Percentiles rank a stretch among this genome's conserved stretches.
phyloP scores from a whole-genome alignment of 2,329 filamentous ascomycete species.

The Fonsecaea pedrosoi region DNA sequence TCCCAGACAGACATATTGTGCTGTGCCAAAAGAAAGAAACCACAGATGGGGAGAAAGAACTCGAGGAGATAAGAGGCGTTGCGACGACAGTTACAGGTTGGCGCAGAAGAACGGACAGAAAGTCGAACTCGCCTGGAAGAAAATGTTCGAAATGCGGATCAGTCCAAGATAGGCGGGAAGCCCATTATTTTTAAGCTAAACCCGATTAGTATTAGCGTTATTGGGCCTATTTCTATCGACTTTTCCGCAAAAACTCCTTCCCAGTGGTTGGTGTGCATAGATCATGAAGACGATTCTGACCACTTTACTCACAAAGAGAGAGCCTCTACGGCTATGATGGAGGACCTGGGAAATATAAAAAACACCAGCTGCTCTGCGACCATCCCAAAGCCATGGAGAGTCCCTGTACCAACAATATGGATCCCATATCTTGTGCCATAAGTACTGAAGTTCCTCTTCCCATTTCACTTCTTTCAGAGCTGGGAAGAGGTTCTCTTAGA shows the following conservation, averaged over 20 bases:
- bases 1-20: slow-evolving; percentile 65
- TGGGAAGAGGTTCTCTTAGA: slow-evolving; percentile 30
- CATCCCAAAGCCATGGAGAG: not conserved
- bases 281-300: not conserved
- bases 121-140: slow-evolving; percentile 17
- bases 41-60: not conserved
- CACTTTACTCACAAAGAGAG: not conserved
- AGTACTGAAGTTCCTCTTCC: slow-evolving; percentile 26
- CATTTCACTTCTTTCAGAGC: slow-evolving; percentile 28
- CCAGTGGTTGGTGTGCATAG: not conserved
- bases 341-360: not conserved
- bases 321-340: slow-evolving; percentile 3
- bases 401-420: slow-evolving; percentile 21
- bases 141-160: slow-evolving; percentile 16
- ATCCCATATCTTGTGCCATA: slow-evolving; percentile 41
- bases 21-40: not conserved
- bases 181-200: not conserved
- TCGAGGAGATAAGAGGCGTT: slow-evolving; percentile 14
- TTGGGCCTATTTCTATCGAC: not conserved
- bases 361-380: not conserved
- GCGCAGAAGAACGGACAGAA: slow-evolving; percentile 13
- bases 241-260: not conserved
- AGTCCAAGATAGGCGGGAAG: slow-evolving; percentile 1
- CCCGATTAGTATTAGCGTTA: not conserved
- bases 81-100: slow-evolving; percentile 11